Conservation (phyloP, 192 early-diverging fungal species). For the Backusella luteola region DNA sequence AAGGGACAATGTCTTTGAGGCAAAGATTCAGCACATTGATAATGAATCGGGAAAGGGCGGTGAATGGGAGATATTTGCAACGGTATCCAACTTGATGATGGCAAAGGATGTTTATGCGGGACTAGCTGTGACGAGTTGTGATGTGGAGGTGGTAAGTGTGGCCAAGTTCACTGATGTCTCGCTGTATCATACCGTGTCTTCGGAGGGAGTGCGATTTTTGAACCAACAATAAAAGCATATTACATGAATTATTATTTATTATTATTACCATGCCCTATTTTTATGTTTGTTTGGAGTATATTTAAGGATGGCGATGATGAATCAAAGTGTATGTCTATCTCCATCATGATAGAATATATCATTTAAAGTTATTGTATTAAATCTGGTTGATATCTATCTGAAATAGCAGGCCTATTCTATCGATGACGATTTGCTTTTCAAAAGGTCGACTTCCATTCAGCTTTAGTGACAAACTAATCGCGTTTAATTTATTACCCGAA, state of each 20-base stretch:
- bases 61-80: slow-evolving; percentile 16
- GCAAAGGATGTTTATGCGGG: slow-evolving; percentile 27
- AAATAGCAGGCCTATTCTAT: too few species aligned
- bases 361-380: too few species aligned
- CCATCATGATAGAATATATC: too few species aligned
- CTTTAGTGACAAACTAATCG: too few species aligned
- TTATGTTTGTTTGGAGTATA: too few species aligned
- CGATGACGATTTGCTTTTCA: too few species aligned
- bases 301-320: too few species aligned
- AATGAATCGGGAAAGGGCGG: background rate
- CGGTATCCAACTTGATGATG: background rate
- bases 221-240: slow-evolving; percentile 10
- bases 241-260: background rate
- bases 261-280: too few species aligned
- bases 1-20: slow-evolving; percentile 7
- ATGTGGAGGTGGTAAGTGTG: slow-evolving; percentile 26
- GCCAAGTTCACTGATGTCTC: slow-evolving; percentile 28
- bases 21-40: background rate
- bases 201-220: background rate
- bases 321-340: too few species aligned
- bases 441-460: too few species aligned
- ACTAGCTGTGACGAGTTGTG: slow-evolving; percentile 30
- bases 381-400: too few species aligned
- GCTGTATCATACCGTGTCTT: slow-evolving; percentile 3
- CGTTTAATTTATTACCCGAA: background rate